Conservation (phyloP, 495 filamentous ascomycete species). For the Amniculicola lignicola region DNA sequence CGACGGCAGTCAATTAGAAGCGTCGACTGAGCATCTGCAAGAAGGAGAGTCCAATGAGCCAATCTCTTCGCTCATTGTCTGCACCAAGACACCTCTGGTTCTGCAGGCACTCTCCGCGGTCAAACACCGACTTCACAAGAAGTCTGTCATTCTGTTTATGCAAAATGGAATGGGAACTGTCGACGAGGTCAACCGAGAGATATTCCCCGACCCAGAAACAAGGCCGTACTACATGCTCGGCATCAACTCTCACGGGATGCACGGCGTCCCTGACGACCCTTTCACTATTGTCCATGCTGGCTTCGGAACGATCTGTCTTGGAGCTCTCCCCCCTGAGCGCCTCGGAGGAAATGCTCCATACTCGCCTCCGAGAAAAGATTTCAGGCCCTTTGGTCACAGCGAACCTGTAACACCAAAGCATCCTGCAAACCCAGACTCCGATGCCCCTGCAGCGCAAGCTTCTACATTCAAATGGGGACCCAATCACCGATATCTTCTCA, state of each 20-base stretch:
- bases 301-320: slow-evolving; percentile 59
- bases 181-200: slow-evolving; percentile 62
- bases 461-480: slow-evolving; percentile 27
- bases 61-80: slow-evolving; percentile 77
- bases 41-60: slow-evolving; percentile 39
- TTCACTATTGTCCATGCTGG: slow-evolving; percentile 66
- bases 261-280: slow-evolving; percentile 42
- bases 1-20: not conserved
- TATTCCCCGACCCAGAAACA: slow-evolving; percentile 62
- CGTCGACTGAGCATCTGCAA: not conserved
- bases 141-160: slow-evolving; percentile 74
- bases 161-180: slow-evolving; percentile 81
- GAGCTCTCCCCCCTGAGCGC: slow-evolving; percentile 45
- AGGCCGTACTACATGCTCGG: slow-evolving; percentile 76
- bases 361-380: not conserved
- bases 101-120: slow-evolving; percentile 56
- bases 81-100: slow-evolving; percentile 58
- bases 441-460: not conserved
- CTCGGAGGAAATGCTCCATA: slow-evolving; percentile 8
- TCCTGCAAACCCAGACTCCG: slow-evolving; percentile 12
- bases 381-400: not conserved
- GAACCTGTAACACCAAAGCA: not conserved
- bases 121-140: slow-evolving; percentile 60
- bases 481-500: slow-evolving; percentile 40
- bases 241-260: slow-evolving; percentile 64